Evolutionary conservation across 129 eudicot genomes (phyloP), one percentile per base, ranked within the genome.

Genomic region (Tagetes erecta): DNA sequence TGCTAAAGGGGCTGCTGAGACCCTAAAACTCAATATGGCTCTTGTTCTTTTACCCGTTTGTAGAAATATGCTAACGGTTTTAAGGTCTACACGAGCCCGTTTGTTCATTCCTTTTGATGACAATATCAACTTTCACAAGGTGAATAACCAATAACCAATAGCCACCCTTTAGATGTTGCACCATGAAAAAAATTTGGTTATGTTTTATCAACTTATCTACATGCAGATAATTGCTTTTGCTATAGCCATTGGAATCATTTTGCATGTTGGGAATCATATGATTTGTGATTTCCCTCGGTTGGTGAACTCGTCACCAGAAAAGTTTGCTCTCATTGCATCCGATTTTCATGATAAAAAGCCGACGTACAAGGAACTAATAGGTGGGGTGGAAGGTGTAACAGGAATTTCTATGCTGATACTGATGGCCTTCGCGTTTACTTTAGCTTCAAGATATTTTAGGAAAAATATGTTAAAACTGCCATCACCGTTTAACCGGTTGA

Each of bases 1-100:
- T 3, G 99, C 99, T 31, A 94, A 94, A 80, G 99, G 99, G 62
- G 97, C 99, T 36, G 97, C 96, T 0, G 99, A 94, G 84, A 94
- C 96, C 12, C 83, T 94, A 7, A 94, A 94, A 71, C 86, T 94
- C 74, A 94, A 94, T 87, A 94, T 94, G 99, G 99, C 99, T 33
- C 88, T 94, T 57, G 78, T 94, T 45, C 99, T 94, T 78, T 64
- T 94, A 44, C 99, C 96, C 2, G 95, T 94, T 82, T 94, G 97
- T 40, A 86, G 99, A 67, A 94, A 94, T 39, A 82, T 84, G 73
- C 77, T 86, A 13, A 94, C 99, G 6, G 81, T 84, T 82, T 86
- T 94, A 12, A 80, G 99, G 56, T 94, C 99, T 41, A 88, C 99
- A 1, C 82, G 88, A 64, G 96, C 97, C 73, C 86, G 94, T 34